These are phyloP conservation scores for Pseudozyma tsukubaensis DNA, from an alignment of 1,284 basidiomycete genomes.

Conservation along the genomic window DNA sequence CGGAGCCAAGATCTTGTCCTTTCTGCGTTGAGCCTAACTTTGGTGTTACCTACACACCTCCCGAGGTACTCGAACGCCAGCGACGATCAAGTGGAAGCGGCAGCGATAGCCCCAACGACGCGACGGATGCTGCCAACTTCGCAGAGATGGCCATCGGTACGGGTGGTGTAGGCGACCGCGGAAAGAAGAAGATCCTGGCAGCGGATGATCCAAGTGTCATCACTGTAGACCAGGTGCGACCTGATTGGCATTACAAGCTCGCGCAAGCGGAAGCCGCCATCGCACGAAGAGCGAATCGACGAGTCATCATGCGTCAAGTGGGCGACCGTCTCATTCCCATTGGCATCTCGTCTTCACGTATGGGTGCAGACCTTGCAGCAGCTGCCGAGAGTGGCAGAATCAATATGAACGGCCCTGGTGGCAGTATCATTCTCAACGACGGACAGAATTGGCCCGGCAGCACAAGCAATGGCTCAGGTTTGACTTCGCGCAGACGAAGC, in stretches of 20 bases:
- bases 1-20: conserved; percentile 81
- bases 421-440: conserved; percentile 65
- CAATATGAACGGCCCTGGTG: conserved; percentile 61
- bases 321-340: conserved; percentile 96
- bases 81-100: conserved; percentile 32
- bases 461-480: conserved; percentile 2
- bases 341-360: conserved; percentile 80
- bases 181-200: conserved; percentile 50
- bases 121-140: conserved; percentile 46
- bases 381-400: conserved; percentile 52
- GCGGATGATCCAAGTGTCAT: conserved; percentile 58
- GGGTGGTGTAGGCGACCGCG: conserved; percentile 30
- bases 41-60: conserved; percentile 88
- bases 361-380: conserved; percentile 60
- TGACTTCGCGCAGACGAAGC: conserved; percentile 42
- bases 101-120: conserved; percentile 39
- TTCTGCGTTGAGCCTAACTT: conserved; percentile 98
- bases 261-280: conserved; percentile 57
- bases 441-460: conserved; percentile 52
- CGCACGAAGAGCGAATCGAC: conserved; percentile 78
- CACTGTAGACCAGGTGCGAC: conserved; percentile 64
- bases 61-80: conserved; percentile 72
- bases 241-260: conserved; percentile 64
- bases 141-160: conserved; percentile 58
- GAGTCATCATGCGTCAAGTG: conserved; percentile 98